Percentiles rank a stretch among this genome's conserved stretches.
These are phyloP conservation scores for Macrolepiota fuliginosa DNA, from an alignment of 768 basidiomycete genomes.

Conservation along the genomic window DNA sequence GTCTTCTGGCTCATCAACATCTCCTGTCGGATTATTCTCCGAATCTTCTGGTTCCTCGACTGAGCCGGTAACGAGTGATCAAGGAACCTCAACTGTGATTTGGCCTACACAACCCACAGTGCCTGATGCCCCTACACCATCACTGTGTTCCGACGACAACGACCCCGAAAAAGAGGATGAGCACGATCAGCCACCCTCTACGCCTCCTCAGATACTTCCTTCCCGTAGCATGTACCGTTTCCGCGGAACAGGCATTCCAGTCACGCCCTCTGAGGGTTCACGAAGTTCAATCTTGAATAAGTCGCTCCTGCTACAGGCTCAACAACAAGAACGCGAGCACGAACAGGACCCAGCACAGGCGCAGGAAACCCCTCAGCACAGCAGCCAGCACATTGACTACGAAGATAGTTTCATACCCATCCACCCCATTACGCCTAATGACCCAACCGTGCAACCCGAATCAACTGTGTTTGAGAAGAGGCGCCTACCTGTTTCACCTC, in stretches of 20 bases:
- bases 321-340: background rate
- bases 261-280: conserved; percentile 12
- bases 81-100: conserved; percentile 12
- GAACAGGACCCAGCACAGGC: background rate
- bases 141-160: conserved; percentile 75
- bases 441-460: conserved; percentile 7
- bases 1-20: background rate
- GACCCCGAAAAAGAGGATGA: conserved; percentile 48
- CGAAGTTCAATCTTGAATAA: background rate
- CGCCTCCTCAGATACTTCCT: conserved; percentile 35
- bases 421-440: conserved; percentile 7
- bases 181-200: conserved; percentile 49
- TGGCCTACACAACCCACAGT: conserved; percentile 23
- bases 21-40: conserved; percentile 10
- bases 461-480: conserved; percentile 50
- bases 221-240: conserved; percentile 15
- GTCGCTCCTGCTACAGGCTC: background rate
- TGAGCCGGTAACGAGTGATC: conserved; percentile 5
- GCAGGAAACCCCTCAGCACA: conserved; percentile 20
- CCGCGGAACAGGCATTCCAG: conserved; percentile 26
- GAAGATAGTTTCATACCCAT: conserved; percentile 9
- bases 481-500: conserved; percentile 63
- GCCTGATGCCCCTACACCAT: conserved; percentile 55
- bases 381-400: conserved; percentile 29
- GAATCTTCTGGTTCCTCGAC: conserved; percentile 12